Base-by-base conservation (phyloP, 164 flowering plant genomes). In the Akebia trifoliata region DNA sequence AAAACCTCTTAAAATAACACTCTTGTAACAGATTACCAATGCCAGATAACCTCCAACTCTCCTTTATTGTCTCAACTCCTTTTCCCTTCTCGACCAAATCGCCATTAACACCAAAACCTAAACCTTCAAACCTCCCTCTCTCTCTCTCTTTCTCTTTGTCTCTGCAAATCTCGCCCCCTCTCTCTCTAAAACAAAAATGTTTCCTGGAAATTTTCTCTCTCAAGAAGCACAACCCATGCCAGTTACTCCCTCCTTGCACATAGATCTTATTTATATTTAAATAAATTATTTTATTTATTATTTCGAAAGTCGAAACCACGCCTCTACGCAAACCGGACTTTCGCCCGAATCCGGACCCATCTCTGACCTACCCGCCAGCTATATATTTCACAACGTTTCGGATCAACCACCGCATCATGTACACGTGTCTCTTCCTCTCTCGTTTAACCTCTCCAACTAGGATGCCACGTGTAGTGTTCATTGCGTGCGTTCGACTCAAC, bases 401-500 rank as follows among this genome's bases (percentile, higher is more conserved):
- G 28, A 40, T 57, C 67, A 54, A 57, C 56, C 39, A 17, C 55
- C 57, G 0, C 1, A 7, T 4, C 25, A n/a, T 28, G 14, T 8
- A 37, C 49, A 63, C 61, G 61, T 63, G 61, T 49, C 49, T 29
- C 4, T 56, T 43, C 24, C 4, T 29, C 28, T 24, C 8, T 31
- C 4, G 1, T 9, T 8, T 26, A 0, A 12, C 0, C 8, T 32
- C 29, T 46, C 60, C 66, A 37, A 5, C 12, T 62, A 8, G 31
- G 21, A 15, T 29, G 31, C 65, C 60, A 60, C 56, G 65, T 66
- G 35, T 14, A 42, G 15, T 31, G 18, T 42, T 14, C 58, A 11
- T 64, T 64, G 65, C 70, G 56, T 67, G 61, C 51, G 25, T 10
- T 49, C 58, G 17, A 67, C 61, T 67, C 70, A 26, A 54, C 10